Conservation (phyloP, 768 basidiomycete species). For the Artomyces pyxidatus region DNA sequence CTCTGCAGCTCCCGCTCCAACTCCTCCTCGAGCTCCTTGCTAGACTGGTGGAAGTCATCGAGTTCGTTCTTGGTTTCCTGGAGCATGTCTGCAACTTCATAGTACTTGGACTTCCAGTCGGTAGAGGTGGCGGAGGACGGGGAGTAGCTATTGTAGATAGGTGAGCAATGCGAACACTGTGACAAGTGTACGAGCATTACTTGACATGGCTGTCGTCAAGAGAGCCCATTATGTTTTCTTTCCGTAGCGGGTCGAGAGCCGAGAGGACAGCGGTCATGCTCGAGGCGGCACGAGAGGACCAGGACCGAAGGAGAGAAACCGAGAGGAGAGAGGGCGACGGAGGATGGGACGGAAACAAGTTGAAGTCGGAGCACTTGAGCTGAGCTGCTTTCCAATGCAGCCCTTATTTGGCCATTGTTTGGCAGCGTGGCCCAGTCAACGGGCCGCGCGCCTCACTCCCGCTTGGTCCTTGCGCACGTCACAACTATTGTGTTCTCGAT, state of each 20-base stretch:
- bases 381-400: conserved; percentile 3
- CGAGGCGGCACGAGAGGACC: conserved; percentile 11
- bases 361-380: conserved; percentile 17
- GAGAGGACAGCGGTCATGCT: conserved; percentile 61
- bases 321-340: conserved; percentile 13
- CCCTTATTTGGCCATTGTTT: conserved; percentile 8
- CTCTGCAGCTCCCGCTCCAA: conserved; percentile 84
- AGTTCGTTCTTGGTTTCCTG: conserved; percentile 79
- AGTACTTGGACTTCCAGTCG: conserved; percentile 75
- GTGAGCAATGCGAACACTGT: conserved; percentile 4
- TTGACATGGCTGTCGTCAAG: conserved; percentile 59
- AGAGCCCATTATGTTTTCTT: conserved; percentile 48
- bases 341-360: conserved; percentile 15
- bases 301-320: conserved; percentile 7
- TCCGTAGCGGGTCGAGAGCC: conserved; percentile 47
- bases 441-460: too few relatives aligned
- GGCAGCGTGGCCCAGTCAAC: background rate
- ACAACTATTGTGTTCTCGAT: too few relatives aligned
- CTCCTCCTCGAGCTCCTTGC: conserved; percentile 90
- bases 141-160: conserved; percentile 37
- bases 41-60: conserved; percentile 78
- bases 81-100: conserved; percentile 79
- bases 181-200: conserved; percentile 29
- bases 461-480: too few relatives aligned
- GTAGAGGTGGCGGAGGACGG: conserved; percentile 33